Evolutionary conservation across 2,329 filamentous ascomycete species (phyloP), one percentile per base, ranked within the genome.

Genomic region (Scytalidium sp.): DNA sequence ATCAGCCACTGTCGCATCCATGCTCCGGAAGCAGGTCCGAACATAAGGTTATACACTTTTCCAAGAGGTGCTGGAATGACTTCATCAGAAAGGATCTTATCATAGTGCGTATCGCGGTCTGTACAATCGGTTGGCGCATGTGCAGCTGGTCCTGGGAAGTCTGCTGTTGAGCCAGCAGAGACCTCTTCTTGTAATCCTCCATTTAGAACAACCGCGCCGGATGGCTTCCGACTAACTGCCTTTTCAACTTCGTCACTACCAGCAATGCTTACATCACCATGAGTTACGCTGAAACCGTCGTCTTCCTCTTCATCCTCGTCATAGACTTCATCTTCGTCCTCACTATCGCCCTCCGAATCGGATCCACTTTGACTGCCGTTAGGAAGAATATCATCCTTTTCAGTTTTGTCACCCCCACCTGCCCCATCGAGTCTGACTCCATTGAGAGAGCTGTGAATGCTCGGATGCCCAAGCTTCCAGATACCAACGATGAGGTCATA

Each of bases 401-500:
- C 92, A 0, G 90, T 96, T 72, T 94, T 96, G 68, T 97, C 92
- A 19, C 90, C 91, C 3, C 80, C 84, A 5, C 90, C 87, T 1
- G 83, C 86, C 54, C 90, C 85, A 56, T 92, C 88, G 3, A 97
- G 76, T 11, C 83, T 81, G 10, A 95, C 90, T 2, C 94, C 93
- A 55, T 97, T 97, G 3, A 96, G 75, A 3, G 90, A 95, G 65
- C 91, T 96, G 67, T 90, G 90, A 23, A 99, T 72, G 49, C 90
- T 90, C 2, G 94, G 93, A 66, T 99, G 94, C 15, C 90, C 94
- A 23, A 97, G 87, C 67, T 96, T 96, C 94, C 94, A 99, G 51
- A 99, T 97, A 52, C 95, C 95, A 57, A 99, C 88, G 64, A 99
- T 92, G 42, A 99, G 75, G 65, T 99, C 95, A 64, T 97, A 99